A percentile compares a stretch with the other conserved stretches of the same genome.
Conservation (phyloP, 2,329 filamentous ascomycete species). For the Diplocarpon rosae region DNA sequence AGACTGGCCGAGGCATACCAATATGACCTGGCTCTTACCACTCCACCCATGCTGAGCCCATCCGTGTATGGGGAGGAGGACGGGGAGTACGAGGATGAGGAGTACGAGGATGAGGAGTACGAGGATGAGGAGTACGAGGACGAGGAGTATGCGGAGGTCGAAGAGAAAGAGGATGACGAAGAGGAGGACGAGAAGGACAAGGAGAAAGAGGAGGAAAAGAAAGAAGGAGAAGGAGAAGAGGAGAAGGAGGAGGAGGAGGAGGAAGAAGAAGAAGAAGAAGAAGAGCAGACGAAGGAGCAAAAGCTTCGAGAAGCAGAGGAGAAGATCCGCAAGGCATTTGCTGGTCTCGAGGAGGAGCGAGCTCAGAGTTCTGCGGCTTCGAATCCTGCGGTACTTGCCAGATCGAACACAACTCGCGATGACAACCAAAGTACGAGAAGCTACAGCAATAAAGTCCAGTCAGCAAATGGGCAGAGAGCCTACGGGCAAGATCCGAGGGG, state of each 20-base stretch:
- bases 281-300: slow-evolving; percentile 2
- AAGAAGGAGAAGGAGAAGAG: background rate
- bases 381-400: background rate
- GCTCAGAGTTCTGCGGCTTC: background rate
- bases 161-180: slow-evolving; percentile 2
- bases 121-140: background rate
- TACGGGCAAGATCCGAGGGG: background rate
- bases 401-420: slow-evolving; percentile 1
- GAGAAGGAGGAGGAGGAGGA: no score
- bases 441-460: background rate
- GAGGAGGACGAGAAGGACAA: slow-evolving; percentile 1
- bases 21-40: background rate
- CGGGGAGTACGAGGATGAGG: slow-evolving; percentile 1
- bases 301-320: slow-evolving; percentile 3
- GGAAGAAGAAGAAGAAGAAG: slow-evolving; percentile 2
- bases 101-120: slow-evolving; percentile 1
- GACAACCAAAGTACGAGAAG: background rate
- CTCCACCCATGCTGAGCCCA: slow-evolving; percentile 1
- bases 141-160: background rate
- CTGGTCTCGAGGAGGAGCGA: slow-evolving; percentile 2
- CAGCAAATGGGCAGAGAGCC: no score
- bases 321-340: slow-evolving; percentile 6
- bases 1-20: slow-evolving; percentile 1
- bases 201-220: background rate
- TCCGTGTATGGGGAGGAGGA: slow-evolving; percentile 1